Conservation (phyloP, 306 rosid genomes). For the Nissolia schottii region DNA sequence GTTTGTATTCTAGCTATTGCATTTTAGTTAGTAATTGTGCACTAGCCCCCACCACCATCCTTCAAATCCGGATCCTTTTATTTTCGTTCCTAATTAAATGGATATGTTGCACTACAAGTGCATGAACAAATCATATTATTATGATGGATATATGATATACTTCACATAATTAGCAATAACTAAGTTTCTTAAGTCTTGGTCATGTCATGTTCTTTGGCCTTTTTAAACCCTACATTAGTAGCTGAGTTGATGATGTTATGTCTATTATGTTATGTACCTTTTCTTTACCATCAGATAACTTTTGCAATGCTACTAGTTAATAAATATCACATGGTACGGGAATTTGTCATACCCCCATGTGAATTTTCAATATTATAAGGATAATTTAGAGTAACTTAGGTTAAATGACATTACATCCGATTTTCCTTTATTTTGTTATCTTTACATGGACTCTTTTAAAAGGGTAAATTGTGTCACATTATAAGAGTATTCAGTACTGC, state of each 20-base stretch:
- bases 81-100: background rate
- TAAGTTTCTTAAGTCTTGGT: background rate
- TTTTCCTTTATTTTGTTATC: too few species aligned
- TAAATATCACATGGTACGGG: background rate
- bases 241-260: background rate
- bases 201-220: conserved; percentile 10
- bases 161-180: background rate
- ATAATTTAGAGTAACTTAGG: too few species aligned
- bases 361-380: too few species aligned
- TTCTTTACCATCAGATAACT: background rate
- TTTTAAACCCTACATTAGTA: background rate
- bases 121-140: conserved; percentile 2
- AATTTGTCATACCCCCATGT: background rate
- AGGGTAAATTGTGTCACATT: too few species aligned
- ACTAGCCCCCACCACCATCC: background rate
- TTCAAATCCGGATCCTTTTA: background rate
- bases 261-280: background rate
- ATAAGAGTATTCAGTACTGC: too few species aligned
- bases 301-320: background rate
- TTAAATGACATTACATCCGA: too few species aligned
- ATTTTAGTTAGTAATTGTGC: background rate
- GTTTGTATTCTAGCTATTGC: conserved; percentile 14
- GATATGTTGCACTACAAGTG: background rate
- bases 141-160: background rate
- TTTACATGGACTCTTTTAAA: too few species aligned